phyloP scores from a whole-genome alignment of 148 eudicot species.

The Camellia japonica region DNA sequence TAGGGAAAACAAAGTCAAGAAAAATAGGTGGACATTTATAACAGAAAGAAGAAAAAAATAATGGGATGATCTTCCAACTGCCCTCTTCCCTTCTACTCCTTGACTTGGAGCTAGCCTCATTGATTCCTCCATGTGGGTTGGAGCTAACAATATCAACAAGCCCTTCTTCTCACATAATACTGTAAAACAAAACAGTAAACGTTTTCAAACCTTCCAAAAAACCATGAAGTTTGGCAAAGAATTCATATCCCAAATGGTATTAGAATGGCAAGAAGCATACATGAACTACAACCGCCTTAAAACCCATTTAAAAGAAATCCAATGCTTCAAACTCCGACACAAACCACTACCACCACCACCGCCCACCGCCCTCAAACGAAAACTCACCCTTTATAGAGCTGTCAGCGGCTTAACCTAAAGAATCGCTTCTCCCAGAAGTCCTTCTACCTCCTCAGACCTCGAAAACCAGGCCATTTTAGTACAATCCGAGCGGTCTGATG shows the following conservation, averaged over 20 bases:
- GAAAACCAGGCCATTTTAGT: constrained; percentile 35
- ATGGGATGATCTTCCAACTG: too few species aligned
- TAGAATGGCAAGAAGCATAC: constrained; percentile 44
- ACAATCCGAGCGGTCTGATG: neutral
- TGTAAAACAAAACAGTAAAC: too few species aligned
- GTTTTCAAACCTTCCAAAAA: neutral
- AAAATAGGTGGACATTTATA: too few species aligned
- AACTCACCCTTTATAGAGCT: constrained; percentile 30
- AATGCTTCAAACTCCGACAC: constrained; percentile 2
- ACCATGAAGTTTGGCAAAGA: constrained; percentile 46
- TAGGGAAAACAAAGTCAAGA: too few species aligned
- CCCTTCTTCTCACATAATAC: too few species aligned
- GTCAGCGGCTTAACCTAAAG: constrained; percentile 32
- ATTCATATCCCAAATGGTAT: constrained; percentile 41
- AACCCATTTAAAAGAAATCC: constrained; percentile 26
- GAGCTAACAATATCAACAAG: too few species aligned
- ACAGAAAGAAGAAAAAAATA: too few species aligned
- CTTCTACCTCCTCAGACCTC: neutral
- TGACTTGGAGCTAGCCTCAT: too few species aligned
- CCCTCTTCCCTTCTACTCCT: too few species aligned
- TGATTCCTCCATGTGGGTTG: too few species aligned
- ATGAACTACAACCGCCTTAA: constrained; percentile 39
- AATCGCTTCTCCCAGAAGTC: neutral
- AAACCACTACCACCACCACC: neutral
- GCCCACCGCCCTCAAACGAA: neutral